Base-by-base conservation (phyloP, 805 yeast genomes). In the Yarrowia sp. region DNA sequence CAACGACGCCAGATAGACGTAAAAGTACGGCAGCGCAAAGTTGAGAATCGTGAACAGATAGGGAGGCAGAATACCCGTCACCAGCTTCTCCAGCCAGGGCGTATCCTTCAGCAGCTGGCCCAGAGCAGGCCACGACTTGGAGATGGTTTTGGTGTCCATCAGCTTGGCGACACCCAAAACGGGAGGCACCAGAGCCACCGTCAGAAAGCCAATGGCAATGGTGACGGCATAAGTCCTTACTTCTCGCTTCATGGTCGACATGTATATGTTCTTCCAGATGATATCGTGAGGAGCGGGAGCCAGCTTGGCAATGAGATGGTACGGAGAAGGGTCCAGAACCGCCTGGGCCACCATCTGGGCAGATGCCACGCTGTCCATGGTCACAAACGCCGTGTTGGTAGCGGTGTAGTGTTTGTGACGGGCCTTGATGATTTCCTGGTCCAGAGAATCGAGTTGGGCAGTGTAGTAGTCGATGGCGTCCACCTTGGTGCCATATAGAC, bases 301-400 rank as follows among this genome's bases (percentile, higher is more conserved):
- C 65, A 92, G 77, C 43, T 83, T 80, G 3, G 97, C 89, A 36
- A 92, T 89, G 62, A 95, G 78, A 66, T 86, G 89, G 72, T 89
- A 87, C 8, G 95, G 91, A 65, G 89, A 83, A 0, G 98, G 98
- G 72, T 92, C 97, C 66, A 95, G 75, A 0, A 93, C 92, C 0
- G 98, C 95, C 74, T 95, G 99, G 0, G 98, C 97, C 30, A 95
- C 87, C 90, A 92, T 88, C 74, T 93, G 99, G 2, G 98, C 98
- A 69, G 92, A 87, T 0, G 97, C 96, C 3, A 92, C 98, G 0
- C 95, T 83, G 68, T 90, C 93, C 97, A 93, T 89, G 0, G 98
- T 95, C 9, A 93, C 85, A 75, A 93, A 93, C 0, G 98, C 98
- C 0, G 93, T 88, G 30, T 96, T 91, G 0, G 96, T 90, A 0